Evolutionary conservation across 2,329 filamentous ascomycete genomes (phyloP).

Genomic region (Bertia moriformis): DNA sequence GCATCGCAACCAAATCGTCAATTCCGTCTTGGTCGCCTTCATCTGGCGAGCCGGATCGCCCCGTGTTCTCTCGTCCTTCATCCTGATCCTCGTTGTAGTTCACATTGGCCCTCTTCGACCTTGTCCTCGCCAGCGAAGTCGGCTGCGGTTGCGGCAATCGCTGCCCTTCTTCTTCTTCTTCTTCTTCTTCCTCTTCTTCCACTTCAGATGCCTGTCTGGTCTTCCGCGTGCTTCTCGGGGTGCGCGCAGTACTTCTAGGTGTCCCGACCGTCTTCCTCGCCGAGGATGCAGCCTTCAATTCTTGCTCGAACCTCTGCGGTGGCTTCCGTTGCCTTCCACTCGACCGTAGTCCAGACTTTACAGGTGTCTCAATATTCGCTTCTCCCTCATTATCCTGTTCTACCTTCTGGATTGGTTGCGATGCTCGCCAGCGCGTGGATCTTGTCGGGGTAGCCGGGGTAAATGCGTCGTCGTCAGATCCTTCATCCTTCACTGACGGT

Average conservation of each 20-base stretch:
- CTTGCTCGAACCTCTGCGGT: background rate
- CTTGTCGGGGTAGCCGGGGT: background rate
- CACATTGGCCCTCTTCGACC: background rate
- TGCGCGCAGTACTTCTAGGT: background rate
- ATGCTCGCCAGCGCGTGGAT: background rate
- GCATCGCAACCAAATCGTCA: background rate
- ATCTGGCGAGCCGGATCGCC: background rate
- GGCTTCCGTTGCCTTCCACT: background rate
- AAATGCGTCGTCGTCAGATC: background rate
- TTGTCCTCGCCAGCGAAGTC: background rate
- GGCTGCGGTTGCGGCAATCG: constrained; percentile 3
- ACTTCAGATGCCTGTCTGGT: background rate
- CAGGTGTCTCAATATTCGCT: background rate
- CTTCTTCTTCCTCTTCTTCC: constrained; percentile 1
- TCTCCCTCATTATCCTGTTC: background rate
- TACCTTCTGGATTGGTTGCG: background rate
- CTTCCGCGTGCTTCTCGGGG: constrained; percentile 1
- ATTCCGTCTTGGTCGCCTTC: background rate
- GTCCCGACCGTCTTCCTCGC: background rate
- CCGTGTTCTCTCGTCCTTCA: background rate
- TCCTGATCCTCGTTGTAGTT: background rate
- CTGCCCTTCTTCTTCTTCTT: too few species aligned
- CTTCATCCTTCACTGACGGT: background rate
- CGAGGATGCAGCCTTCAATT: background rate
- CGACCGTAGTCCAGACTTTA: background rate